phyloP scores from a whole-genome alignment of 352 stramenopile genomes.

The Detonula confervacea region DNA sequence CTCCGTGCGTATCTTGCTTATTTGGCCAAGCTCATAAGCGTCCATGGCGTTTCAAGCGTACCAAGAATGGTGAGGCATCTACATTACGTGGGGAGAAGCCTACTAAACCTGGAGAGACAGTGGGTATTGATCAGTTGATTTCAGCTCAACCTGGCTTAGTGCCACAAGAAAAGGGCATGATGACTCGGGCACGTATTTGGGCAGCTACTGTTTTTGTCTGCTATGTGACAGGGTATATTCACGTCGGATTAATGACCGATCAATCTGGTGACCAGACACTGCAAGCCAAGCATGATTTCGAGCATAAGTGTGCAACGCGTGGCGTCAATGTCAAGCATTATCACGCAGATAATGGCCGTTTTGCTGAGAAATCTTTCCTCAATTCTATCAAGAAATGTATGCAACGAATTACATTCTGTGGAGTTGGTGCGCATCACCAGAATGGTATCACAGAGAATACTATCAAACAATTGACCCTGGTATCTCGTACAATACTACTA shows the following conservation, averaged over 20 bases:
- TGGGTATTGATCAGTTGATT: constrained; percentile 17
- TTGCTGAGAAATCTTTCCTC: constrained; percentile 28
- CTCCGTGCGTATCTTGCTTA: constrained; percentile 5
- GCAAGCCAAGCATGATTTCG: constrained; percentile 48
- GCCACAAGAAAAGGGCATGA: constrained; percentile 5
- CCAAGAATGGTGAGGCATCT: neutral
- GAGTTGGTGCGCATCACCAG: no score
- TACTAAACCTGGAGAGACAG: no score
- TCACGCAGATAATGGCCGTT: constrained; percentile 42
- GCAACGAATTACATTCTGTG: no score
- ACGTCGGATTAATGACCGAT: constrained; percentile 37
- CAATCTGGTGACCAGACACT: constrained; percentile 29
- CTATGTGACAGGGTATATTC: constrained; percentile 20
- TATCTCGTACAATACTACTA: constrained; percentile 50
- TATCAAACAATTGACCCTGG: constrained; percentile 53
- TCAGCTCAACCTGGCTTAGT: constrained; percentile 34
- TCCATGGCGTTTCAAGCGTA: constrained; percentile 5
- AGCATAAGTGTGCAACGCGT: constrained; percentile 11
- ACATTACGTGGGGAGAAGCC: neutral
- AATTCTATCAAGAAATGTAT: constrained; percentile 1
- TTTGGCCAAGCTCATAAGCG: constrained; percentile 15
- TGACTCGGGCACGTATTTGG: constrained; percentile 6
- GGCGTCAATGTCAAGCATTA: constrained; percentile 44
- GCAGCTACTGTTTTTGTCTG: constrained; percentile 56
- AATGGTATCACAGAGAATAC: no score